phyloP scores from a whole-genome alignment of 2,329 filamentous ascomycete species.

The Apiospora koreana region DNA sequence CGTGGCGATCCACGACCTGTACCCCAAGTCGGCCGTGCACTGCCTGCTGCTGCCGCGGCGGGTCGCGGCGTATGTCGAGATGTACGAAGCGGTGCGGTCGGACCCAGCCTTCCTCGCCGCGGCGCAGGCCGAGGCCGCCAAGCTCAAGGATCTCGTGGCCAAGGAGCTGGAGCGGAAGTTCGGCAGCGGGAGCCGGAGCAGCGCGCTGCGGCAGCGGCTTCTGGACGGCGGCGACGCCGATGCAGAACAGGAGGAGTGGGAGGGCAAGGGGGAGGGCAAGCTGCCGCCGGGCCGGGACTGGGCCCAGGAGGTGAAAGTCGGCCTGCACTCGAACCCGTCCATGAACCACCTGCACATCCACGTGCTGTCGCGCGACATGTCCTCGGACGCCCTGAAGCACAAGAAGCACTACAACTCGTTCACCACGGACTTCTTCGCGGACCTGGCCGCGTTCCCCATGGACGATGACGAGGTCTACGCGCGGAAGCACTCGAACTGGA shows the following conservation, averaged over 20 bases:
- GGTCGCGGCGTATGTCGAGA: constrained; percentile 63
- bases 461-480: constrained; percentile 61
- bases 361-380: constrained; percentile 78
- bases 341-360: constrained; percentile 95
- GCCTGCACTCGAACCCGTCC: constrained; percentile 83
- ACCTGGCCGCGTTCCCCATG: constrained; percentile 78
- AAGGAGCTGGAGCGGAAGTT: constrained; percentile 72
- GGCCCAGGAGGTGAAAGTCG: constrained; percentile 70
- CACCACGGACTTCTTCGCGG: constrained; percentile 79
- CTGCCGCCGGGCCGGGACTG: constrained; percentile 79
- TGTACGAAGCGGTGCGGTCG: constrained; percentile 71
- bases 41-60: constrained; percentile 81
- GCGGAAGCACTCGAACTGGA: constrained; percentile 55
- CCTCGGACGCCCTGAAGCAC: constrained; percentile 71
- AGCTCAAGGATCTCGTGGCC: constrained; percentile 66
- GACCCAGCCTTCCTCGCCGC: constrained; percentile 67
- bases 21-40: constrained; percentile 83
- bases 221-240: constrained; percentile 59
- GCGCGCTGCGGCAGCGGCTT: constrained; percentile 66
- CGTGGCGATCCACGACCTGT: constrained; percentile 80
- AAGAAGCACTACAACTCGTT: constrained; percentile 94
- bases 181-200: constrained; percentile 62
- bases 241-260: constrained; percentile 32
- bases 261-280: background rate
- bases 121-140: constrained; percentile 61